These are phyloP conservation scores for Neofusicoccum ribis DNA, from an alignment of 2,329 filamentous ascomycete species.

Conservation along the genomic window DNA sequence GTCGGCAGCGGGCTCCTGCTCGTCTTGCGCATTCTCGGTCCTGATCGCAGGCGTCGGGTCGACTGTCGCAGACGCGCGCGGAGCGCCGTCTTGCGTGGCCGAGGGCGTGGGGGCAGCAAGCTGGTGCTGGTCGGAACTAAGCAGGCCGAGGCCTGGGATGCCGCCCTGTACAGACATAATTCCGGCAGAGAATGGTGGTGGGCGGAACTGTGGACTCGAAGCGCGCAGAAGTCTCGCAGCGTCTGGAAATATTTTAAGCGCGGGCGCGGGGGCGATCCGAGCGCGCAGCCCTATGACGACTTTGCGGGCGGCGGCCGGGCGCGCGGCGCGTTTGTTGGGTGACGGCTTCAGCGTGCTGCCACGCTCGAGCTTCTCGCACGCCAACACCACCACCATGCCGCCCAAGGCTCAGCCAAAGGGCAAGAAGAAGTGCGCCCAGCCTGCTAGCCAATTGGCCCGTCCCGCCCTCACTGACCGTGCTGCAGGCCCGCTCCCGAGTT, in stretches of 20 bases:
- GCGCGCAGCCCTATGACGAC: conserved; percentile 14
- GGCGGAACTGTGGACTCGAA: not conserved
- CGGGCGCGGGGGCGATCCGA: conserved; percentile 4
- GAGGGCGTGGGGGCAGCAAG: not conserved
- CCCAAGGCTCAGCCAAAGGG: conserved; percentile 1
- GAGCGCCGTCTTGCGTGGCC: not conserved
- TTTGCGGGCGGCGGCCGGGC: not conserved
- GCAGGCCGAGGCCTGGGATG: conserved; percentile 39
- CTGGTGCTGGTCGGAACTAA: conserved; percentile 22
- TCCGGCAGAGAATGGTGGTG: not conserved
- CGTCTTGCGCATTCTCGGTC: not conserved
- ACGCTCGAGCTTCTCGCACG: not conserved
- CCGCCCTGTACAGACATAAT: conserved; percentile 13
- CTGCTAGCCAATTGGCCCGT: conserved; percentile 36
- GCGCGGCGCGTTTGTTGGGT: conserved; percentile 12
- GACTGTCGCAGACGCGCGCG: conserved; percentile 21
- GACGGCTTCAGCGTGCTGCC: not conserved
- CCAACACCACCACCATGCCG: conserved; percentile 4
- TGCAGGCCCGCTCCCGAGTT: conserved; percentile 43
- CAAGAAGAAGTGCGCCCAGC: conserved; percentile 5
- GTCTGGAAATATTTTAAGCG: conserved; percentile 18
- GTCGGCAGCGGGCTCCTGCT: not conserved
- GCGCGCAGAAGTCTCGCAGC: not conserved
- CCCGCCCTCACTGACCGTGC: conserved; percentile 31
- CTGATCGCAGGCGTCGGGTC: not conserved